Base-by-base conservation (phyloP, 2,329 filamentous ascomycete species). In the Lecanosticta acicola region DNA sequence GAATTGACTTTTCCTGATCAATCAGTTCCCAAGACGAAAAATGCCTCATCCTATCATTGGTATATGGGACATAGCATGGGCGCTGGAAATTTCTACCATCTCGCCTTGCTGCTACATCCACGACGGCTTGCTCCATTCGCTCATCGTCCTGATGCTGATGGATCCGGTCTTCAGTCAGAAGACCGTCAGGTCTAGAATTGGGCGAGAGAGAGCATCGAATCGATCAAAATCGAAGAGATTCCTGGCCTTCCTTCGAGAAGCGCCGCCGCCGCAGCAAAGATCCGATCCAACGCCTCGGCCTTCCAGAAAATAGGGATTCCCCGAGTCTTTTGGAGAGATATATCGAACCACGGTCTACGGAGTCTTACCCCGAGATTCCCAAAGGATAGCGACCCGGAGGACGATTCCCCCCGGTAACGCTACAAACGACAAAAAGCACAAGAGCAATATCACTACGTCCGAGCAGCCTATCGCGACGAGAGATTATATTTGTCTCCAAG, bases 231-330 rank as follows among this genome's bases (percentile, higher is more conserved):
- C 81, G 89, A 10, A 80, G 85, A 26, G 88, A 95, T 54, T 58
- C 78, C 46, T 95, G 89, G 90, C 83, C 87, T 0, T 87, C 83
- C 87, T 0, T 87, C 85, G 8, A 26, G 39, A 3, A 79, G 84
- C 5, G 69, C 73, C 38, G 84, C 73, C 38, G 84, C 73, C 1
- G 91, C 91, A n/a, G 76, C 29, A 3, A 74, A 43, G 76, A 88
- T 95, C 68, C 66, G 69, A 39, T 77, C 77, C 43, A 85, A 39
- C 29, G n/a, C n/a, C n/a, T 75, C 60, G 78, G 37, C 94, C 94
- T 69, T 96, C 93, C 68, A 73, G 80, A 51, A 76, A 8, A 96
- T 90, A 91, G 87, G 96, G n/a, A n/a, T n/a, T n/a, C n/a, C 59
- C 72, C 77, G 1, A 78, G 88, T 32, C 88, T 90, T 0, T 72